Evolutionary conservation across 2,329 filamentous ascomycete species (phyloP).

Genomic region (Pseudopyrenochaeta lycopersici): DNA sequence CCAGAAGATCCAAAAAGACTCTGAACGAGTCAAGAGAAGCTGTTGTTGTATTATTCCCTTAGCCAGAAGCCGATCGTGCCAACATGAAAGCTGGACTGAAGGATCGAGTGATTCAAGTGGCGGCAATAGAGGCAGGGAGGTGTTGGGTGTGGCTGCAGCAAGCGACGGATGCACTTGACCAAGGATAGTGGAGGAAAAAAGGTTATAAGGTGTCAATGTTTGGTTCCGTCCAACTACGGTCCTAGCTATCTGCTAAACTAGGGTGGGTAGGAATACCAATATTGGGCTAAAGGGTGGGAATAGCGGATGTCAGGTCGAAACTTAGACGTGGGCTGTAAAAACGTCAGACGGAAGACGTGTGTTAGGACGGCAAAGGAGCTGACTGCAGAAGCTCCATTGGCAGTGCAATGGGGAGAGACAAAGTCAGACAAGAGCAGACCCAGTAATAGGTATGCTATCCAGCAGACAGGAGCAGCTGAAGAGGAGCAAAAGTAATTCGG

Average conservation of each 20-base stretch:
- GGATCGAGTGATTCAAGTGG: constrained; percentile 4
- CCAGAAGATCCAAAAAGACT: too few relatives aligned
- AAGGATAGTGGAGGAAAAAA: constrained; percentile 12
- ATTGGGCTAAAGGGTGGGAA: constrained; percentile 27
- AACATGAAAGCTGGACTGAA: constrained; percentile 20
- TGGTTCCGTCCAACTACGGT: constrained; percentile 19
- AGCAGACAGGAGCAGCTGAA: constrained; percentile 13
- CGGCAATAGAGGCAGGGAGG: constrained; percentile 11
- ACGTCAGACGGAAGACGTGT: constrained; percentile 31
- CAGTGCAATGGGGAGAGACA: constrained; percentile 22
- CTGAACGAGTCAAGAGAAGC: constrained; percentile 1
- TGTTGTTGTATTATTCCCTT: constrained; percentile 17
- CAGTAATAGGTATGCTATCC: constrained; percentile 21
- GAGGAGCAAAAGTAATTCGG: constrained; percentile 14
- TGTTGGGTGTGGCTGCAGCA: constrained; percentile 17
- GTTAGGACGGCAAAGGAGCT: constrained; percentile 39
- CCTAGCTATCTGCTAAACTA: constrained; percentile 17
- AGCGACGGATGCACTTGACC: constrained; percentile 17
- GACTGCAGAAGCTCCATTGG: constrained; percentile 28
- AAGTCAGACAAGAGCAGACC: constrained; percentile 16
- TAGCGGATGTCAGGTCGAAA: constrained; percentile 29
- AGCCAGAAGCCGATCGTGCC: constrained; percentile 14
- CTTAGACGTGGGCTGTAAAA: constrained; percentile 27
- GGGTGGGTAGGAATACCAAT: constrained; percentile 24
- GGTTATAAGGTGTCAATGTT: constrained; percentile 22